Conservation (phyloP, 805 yeast species). For the Cyberlindnera veronae region DNA sequence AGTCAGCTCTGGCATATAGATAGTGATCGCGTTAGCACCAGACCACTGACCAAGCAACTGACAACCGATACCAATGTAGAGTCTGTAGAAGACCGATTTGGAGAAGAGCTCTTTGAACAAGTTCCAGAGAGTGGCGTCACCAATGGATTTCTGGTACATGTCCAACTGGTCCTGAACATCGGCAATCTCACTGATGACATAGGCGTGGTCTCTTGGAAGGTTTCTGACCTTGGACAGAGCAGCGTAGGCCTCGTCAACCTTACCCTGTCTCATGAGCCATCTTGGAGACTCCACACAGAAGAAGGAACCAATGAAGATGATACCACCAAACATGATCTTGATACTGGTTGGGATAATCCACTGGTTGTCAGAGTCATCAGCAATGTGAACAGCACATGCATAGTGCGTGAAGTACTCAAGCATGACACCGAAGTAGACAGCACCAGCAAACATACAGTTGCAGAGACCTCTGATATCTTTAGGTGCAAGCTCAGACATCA, state of each 20-base stretch:
- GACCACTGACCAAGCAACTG: constrained; percentile 57
- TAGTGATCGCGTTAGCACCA: constrained; percentile 55
- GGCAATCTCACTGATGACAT: constrained; percentile 45
- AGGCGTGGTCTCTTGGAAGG: constrained; percentile 42
- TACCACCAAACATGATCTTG: constrained; percentile 47
- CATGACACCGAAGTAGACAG: constrained; percentile 54
- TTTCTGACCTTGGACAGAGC: constrained; percentile 40
- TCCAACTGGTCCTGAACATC: constrained; percentile 47
- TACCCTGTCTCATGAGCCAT: constrained; percentile 38
- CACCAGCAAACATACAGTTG: constrained; percentile 52
- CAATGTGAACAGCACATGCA: constrained; percentile 46
- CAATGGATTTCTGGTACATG: constrained; percentile 27
- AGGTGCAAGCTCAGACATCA: constrained; percentile 53
- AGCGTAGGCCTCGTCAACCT: constrained; percentile 38
- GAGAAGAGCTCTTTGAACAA: constrained; percentile 33
- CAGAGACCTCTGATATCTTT: constrained; percentile 48
- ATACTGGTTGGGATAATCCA: constrained; percentile 53
- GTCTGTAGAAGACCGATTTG: constrained; percentile 43
- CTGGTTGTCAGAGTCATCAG: constrained; percentile 30
- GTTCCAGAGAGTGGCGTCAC: not conserved
- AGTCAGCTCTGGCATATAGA: constrained; percentile 52
- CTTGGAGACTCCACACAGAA: constrained; percentile 50
- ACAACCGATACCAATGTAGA: constrained; percentile 38
- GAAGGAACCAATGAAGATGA: constrained; percentile 39
- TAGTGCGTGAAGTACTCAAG: constrained; percentile 47